phyloP scores from a whole-genome alignment of 108 stramenopile species.

The Cylindrotheca fusiformis region DNA sequence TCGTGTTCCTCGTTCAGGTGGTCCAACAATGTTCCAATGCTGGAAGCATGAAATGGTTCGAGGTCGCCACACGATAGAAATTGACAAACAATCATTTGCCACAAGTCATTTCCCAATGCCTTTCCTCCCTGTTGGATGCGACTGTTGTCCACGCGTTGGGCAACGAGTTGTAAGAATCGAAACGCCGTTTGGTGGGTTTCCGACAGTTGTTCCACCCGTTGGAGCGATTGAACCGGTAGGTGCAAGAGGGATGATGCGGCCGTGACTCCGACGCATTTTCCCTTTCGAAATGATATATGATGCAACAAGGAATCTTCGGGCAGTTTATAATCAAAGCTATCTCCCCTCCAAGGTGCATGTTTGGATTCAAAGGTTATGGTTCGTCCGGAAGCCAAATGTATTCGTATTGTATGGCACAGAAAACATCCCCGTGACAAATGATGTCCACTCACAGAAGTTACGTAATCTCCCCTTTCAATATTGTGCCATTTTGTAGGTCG shows the following conservation, averaged over 20 bases:
- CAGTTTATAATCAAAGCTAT: not conserved
- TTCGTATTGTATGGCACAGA: conserved; percentile 6
- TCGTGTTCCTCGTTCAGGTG: too few species aligned
- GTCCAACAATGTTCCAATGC: too few species aligned
- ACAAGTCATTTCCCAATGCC: not conserved
- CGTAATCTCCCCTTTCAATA: conserved; percentile 3
- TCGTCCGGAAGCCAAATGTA: conserved; percentile 7
- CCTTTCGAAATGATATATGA: conserved; percentile 5
- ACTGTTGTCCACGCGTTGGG: not conserved
- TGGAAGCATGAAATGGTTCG: too few species aligned
- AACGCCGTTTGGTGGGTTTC: not conserved
- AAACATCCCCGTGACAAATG: not conserved
- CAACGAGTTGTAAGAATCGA: conserved; percentile 3
- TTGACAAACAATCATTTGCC: not conserved
- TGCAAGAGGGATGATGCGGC: not conserved
- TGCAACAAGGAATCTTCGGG: conserved; percentile 7
- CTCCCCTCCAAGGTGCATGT: conserved; percentile 7
- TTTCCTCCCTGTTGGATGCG: not conserved
- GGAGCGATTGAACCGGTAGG: not conserved
- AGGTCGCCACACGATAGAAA: conserved; percentile 4
- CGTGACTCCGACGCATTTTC: conserved; percentile 1
- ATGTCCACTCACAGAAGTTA: not conserved
- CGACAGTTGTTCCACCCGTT: conserved; percentile 3
- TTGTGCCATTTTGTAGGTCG: conserved; percentile 4
- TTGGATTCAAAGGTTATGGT: conserved; percentile 4